A percentile compares a stretch with the other conserved stretches of the same genome.
Conservation (phyloP, 768 basidiomycete genomes). For the Boletus eberwhitei region DNA sequence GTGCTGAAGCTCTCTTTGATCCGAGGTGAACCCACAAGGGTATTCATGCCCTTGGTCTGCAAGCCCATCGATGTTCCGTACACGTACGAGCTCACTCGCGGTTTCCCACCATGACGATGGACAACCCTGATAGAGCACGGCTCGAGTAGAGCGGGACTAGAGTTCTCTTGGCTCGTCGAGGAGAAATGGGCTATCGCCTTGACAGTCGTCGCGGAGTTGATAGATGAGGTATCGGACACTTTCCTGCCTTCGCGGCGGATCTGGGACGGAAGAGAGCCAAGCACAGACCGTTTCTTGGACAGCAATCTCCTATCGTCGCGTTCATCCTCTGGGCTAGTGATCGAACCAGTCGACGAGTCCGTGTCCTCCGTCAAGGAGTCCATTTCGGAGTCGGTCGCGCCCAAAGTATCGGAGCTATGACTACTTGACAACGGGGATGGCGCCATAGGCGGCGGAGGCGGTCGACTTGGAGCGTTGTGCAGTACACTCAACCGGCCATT, state of each 20-base stretch:
- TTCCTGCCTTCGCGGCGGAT: constrained; percentile 41
- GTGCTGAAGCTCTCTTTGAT: constrained; percentile 40
- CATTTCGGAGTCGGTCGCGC: constrained; percentile 53
- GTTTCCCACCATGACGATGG: constrained; percentile 22
- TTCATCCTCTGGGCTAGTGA: constrained; percentile 48
- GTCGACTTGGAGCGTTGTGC: constrained; percentile 17
- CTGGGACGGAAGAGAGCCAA: constrained; percentile 46
- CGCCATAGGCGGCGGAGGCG: constrained; percentile 15
- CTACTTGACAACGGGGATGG: constrained; percentile 36
- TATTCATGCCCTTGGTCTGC: constrained; percentile 12
- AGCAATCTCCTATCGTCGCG: constrained; percentile 26
- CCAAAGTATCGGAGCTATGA: constrained; percentile 44
- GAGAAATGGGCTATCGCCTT: constrained; percentile 29
- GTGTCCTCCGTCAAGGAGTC: constrained; percentile 63
- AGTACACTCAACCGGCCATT: constrained; percentile 35
- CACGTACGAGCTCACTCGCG: constrained; percentile 29
- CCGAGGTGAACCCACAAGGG: constrained; percentile 20
- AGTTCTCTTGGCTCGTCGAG: constrained; percentile 14
- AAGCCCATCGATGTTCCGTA: constrained; percentile 21
- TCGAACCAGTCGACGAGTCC: constrained; percentile 52
- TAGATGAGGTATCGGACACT: constrained; percentile 32
- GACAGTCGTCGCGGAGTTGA: constrained; percentile 35
- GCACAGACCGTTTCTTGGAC: constrained; percentile 39
- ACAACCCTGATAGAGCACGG: constrained; percentile 27
- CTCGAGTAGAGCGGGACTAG: constrained; percentile 12